These are phyloP conservation scores for Cytospora chrysosperma DNA, from an alignment of 2,329 filamentous ascomycete species.

Conservation along the genomic window DNA sequence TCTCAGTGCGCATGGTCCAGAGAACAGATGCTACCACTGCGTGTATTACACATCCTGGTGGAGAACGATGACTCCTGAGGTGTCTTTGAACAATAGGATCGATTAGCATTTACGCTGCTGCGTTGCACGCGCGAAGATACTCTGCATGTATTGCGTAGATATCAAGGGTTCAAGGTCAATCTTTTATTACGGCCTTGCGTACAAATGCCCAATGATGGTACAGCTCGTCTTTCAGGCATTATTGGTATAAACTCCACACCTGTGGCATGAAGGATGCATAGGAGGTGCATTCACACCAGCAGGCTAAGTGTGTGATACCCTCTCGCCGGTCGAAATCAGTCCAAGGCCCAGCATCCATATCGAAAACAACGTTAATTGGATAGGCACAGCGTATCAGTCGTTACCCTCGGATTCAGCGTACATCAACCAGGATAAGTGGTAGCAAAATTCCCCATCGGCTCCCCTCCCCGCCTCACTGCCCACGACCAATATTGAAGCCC, in stretches of 20 bases:
- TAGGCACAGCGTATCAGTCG: neutral
- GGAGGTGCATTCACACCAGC: neutral
- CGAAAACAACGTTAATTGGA: neutral
- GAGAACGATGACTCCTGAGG: neutral
- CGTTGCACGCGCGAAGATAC: neutral
- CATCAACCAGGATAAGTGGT: neutral
- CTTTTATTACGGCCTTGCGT: neutral
- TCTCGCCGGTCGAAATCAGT: neutral
- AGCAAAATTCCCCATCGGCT: neutral
- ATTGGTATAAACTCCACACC: neutral
- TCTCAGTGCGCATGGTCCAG: too few species aligned
- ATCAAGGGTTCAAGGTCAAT: neutral
- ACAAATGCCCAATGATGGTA: neutral
- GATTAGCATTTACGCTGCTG: neutral
- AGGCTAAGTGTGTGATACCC: neutral
- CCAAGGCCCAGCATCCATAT: neutral
- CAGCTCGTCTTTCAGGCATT: neutral
- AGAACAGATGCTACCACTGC: neutral
- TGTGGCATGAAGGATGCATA: neutral
- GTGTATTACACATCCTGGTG: too few species aligned
- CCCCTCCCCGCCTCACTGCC: neutral
- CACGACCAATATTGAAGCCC: slow-evolving; percentile 41
- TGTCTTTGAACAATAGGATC: neutral
- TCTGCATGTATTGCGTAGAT: neutral
- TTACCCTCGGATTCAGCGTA: neutral